A percentile compares a stretch with the other conserved stretches of the same genome.
Evolutionary conservation across 2,329 filamentous ascomycete genomes (phyloP).

Genomic region (Calonectria ilicicola): DNA sequence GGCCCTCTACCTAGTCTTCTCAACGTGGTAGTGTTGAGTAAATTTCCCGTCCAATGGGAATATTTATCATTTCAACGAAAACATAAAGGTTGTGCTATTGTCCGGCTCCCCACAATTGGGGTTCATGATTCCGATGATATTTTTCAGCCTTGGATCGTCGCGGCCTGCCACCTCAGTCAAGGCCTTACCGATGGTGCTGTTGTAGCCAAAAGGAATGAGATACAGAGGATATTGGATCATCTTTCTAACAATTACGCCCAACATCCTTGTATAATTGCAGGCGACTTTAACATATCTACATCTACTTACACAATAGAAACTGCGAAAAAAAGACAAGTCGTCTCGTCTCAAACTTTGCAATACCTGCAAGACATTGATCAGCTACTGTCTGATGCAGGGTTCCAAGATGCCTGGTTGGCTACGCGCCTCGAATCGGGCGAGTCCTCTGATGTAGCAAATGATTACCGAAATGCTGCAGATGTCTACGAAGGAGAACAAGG

Average conservation of each 20-base stretch:
- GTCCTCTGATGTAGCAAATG: conserved; percentile 43
- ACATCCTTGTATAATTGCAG: conserved; percentile 68
- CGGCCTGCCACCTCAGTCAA: conserved; percentile 71
- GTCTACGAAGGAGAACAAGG: conserved; percentile 71
- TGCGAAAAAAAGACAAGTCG: conserved; percentile 63
- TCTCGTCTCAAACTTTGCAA: conserved; percentile 61
- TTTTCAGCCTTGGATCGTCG: conserved; percentile 60
- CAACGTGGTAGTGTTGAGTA: conserved; percentile 72
- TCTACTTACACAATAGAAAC: conserved; percentile 67
- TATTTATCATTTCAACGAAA: conserved; percentile 64
- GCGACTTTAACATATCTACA: conserved; percentile 74
- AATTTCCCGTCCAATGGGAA: conserved; percentile 66
- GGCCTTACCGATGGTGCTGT: conserved; percentile 71
- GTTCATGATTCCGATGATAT: conserved; percentile 10
- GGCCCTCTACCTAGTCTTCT: conserved; percentile 69
- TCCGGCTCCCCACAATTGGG: conserved; percentile 51
- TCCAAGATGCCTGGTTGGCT: conserved; percentile 65
- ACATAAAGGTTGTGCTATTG: conserved; percentile 69
- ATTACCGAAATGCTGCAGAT: conserved; percentile 46
- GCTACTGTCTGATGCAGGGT: conserved; percentile 56
- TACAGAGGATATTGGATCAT: conserved; percentile 62
- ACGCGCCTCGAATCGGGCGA: conserved; percentile 58
- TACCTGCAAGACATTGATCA: conserved; percentile 60
- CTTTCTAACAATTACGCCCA: conserved; percentile 54
- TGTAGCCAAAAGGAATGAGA: conserved; percentile 66